phyloP scores from a whole-genome alignment of 345 rosid species.

The Isatis tinctoria region DNA sequence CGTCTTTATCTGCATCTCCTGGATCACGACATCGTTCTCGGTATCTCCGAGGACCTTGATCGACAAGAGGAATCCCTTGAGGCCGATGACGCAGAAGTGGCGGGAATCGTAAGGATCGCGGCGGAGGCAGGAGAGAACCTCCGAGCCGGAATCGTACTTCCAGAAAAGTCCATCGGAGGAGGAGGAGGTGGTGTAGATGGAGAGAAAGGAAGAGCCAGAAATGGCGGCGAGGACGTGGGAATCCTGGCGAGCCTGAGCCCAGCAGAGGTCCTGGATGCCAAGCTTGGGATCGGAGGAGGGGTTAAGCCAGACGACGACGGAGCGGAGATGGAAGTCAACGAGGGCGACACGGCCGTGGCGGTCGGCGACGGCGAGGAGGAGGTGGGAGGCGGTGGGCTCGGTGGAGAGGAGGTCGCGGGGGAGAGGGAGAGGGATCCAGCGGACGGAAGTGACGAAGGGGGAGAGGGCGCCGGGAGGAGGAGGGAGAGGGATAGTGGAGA shows the following conservation, averaged over 20 bases:
- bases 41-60: conserved; percentile 66
- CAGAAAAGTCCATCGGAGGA: conserved; percentile 47
- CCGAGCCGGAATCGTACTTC: conserved; percentile 78
- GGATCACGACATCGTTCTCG: conserved; percentile 60
- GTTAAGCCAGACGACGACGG: conserved; percentile 61
- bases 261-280: conserved; percentile 87
- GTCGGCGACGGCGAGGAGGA: conserved; percentile 74
- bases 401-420: conserved; percentile 74
- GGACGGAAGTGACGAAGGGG: conserved; percentile 76
- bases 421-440: conserved; percentile 84
- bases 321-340: conserved; percentile 66
- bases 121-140: conserved; percentile 72
- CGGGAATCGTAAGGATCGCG: conserved; percentile 89
- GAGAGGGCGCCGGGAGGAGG: conserved; percentile 68
- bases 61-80: conserved; percentile 71
- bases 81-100: conserved; percentile 72
- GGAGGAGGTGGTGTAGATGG: conserved; percentile 35
- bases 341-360: conserved; percentile 91
- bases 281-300: conserved; percentile 48
- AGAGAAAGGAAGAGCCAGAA: conserved; percentile 68
- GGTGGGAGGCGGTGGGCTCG: conserved; percentile 40
- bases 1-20: conserved; percentile 54
- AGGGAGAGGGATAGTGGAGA: conserved; percentile 72
- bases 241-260: conserved; percentile 58
- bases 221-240: conserved; percentile 61